These are phyloP conservation scores for Myxozyma geophila DNA, from an alignment of 805 yeast genomes.

Conservation along the genomic window DNA sequence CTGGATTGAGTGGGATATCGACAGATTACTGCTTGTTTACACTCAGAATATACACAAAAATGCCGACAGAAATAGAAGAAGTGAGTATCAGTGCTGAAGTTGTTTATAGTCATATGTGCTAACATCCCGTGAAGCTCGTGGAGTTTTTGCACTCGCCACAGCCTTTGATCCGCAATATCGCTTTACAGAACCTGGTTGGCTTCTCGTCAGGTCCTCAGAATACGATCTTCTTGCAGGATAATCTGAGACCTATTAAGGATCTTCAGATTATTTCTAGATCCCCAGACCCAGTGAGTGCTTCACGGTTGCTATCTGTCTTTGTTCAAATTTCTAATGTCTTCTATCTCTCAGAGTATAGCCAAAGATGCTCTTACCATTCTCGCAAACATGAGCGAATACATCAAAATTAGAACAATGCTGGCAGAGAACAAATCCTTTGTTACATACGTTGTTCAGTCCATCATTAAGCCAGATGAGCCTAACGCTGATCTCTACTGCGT, in stretches of 20 bases:
- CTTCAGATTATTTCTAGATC: constrained; percentile 64
- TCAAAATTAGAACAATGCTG: constrained; percentile 63
- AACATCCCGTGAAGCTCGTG: constrained; percentile 54
- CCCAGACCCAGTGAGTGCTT: constrained; percentile 22
- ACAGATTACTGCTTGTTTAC: not conserved
- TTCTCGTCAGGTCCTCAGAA: constrained; percentile 74
- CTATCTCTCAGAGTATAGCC: constrained; percentile 32
- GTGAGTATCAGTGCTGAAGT: constrained; percentile 40
- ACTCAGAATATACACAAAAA: constrained; percentile 34
- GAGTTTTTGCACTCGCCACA: constrained; percentile 81
- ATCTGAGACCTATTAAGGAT: constrained; percentile 72
- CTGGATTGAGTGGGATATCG: not conserved
- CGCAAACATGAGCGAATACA: constrained; percentile 80
- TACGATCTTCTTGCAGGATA: constrained; percentile 68
- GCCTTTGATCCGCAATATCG: constrained; percentile 78
- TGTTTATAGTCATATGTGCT: constrained; percentile 5
- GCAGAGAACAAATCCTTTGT: constrained; percentile 65
- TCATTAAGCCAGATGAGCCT: constrained; percentile 54
- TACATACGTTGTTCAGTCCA: constrained; percentile 38
- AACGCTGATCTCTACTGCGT: constrained; percentile 85
- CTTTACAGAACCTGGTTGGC: constrained; percentile 81
- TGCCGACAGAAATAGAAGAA: constrained; percentile 61
- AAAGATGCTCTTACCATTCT: constrained; percentile 69
- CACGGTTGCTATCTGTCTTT: not conserved
- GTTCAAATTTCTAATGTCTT: not conserved